Evolutionary conservation across 2,329 filamentous ascomycete species (phyloP).

Genomic region (Akanthomyces uredinophilus): DNA sequence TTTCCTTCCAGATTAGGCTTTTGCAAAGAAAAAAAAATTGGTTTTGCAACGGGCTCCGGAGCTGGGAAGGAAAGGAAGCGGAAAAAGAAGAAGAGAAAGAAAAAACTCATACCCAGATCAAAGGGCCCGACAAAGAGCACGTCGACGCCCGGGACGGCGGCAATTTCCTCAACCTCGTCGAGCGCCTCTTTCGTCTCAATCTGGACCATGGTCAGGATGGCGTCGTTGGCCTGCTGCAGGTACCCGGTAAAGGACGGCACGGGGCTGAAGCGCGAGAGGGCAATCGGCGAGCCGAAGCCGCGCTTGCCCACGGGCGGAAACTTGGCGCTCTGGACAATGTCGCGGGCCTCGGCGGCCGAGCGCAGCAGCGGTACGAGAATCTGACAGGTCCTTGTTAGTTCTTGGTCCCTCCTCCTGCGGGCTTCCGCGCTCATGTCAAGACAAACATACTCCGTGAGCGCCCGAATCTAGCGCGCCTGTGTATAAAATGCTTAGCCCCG

Average conservation of each 20-base stretch:
- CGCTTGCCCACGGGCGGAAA: constrained; percentile 46
- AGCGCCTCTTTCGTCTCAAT: constrained; percentile 63
- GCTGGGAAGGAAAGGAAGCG: too few species aligned
- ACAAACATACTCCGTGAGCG: constrained; percentile 47
- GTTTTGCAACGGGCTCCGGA: too few species aligned
- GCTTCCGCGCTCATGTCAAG: neutral
- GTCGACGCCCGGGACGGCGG: constrained; percentile 54
- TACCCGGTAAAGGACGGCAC: constrained; percentile 43
- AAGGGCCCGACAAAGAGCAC: constrained; percentile 63
- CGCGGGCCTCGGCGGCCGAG: constrained; percentile 39
- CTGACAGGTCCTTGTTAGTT: constrained; percentile 18
- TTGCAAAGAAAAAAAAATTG: too few species aligned
- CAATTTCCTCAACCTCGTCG: constrained; percentile 56
- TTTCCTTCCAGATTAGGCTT: too few species aligned
- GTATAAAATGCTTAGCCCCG: neutral
- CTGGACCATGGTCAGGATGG: constrained; percentile 59
- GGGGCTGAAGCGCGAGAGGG: constrained; percentile 37
- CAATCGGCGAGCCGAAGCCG: constrained; percentile 46
- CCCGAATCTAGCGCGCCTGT: constrained; percentile 30
- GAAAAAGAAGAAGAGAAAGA: too few species aligned
- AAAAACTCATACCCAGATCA: constrained; percentile 45
- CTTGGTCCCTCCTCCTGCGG: neutral
- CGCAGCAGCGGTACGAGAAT: constrained; percentile 43
- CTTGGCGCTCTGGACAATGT: constrained; percentile 43
- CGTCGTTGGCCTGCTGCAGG: constrained; percentile 44